A percentile compares a stretch with the other conserved stretches of the same genome.
Evolutionary conservation across 2,329 filamentous ascomycete genomes (phyloP).

Genomic region (Diplocarpon mali): DNA sequence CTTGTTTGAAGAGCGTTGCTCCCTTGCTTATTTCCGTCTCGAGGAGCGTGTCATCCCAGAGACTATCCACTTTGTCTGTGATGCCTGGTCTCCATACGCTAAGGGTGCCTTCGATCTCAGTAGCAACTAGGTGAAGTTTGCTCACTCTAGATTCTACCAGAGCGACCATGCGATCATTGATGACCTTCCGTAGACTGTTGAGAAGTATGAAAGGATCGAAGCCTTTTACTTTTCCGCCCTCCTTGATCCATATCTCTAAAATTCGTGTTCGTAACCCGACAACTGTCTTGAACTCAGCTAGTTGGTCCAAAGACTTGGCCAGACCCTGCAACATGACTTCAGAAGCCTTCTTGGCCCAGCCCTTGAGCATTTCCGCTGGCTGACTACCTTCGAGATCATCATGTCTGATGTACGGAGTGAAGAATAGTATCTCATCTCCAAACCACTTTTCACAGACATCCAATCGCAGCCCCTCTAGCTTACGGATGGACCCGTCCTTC

Average conservation of each 20-base stretch:
- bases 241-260: slow-evolving; percentile 64
- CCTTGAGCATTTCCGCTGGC: slow-evolving; percentile 47
- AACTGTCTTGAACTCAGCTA: slow-evolving; percentile 56
- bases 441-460: slow-evolving; percentile 75
- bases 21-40: slow-evolving; percentile 55
- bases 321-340: slow-evolving; percentile 51
- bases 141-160: slow-evolving; percentile 53
- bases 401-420: slow-evolving; percentile 78
- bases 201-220: slow-evolving; percentile 60
- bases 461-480: slow-evolving; percentile 59
- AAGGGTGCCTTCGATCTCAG: slow-evolving; percentile 50
- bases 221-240: slow-evolving; percentile 51
- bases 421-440: slow-evolving; percentile 69
- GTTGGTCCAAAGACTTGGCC: slow-evolving; percentile 44
- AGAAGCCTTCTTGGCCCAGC: slow-evolving; percentile 53
- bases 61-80: slow-evolving; percentile 38
- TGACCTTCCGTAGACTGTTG: slow-evolving; percentile 52
- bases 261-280: slow-evolving; percentile 59
- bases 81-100: slow-evolving; percentile 46
- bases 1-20: slow-evolving; percentile 56
- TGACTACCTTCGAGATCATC: slow-evolving; percentile 57
- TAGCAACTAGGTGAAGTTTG: slow-evolving; percentile 53
- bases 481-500: slow-evolving; percentile 54
- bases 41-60: slow-evolving; percentile 59
- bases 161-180: slow-evolving; percentile 56